Conservation (phyloP, 331 rosid species). For the Phaseolus coccineus region DNA sequence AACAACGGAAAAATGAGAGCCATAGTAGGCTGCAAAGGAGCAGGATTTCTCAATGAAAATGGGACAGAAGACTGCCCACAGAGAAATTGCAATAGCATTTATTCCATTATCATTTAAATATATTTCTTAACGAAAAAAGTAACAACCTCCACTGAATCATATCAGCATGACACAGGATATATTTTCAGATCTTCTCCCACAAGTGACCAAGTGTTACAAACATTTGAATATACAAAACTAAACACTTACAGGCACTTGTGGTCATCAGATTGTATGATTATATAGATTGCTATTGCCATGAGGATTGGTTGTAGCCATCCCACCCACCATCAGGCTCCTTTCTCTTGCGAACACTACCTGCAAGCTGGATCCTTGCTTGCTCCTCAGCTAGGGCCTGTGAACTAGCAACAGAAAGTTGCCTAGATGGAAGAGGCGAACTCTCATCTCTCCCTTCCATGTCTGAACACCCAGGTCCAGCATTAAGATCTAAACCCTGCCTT, state of each 20-base stretch:
- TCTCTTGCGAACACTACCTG: constrained; percentile 66
- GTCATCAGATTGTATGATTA: constrained; percentile 36
- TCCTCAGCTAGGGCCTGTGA: constrained; percentile 68
- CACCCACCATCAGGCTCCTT: constrained; percentile 84
- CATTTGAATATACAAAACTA: constrained; percentile 45
- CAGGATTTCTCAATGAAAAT: constrained; percentile 22
- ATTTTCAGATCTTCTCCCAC: constrained; percentile 36
- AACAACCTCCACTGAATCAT: constrained; percentile 29
- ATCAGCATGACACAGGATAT: constrained; percentile 36
- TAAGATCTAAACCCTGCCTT: constrained; percentile 80
- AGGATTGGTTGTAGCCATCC: constrained; percentile 73
- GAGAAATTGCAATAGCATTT: constrained; percentile 40
- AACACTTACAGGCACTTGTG: constrained; percentile 57
- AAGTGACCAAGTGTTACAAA: constrained; percentile 36
- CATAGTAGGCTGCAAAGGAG: constrained; percentile 5
- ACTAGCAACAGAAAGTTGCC: constrained; percentile 70
- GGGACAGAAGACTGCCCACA: constrained; percentile 29
- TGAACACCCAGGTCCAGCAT: constrained; percentile 75
- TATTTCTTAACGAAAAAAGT: constrained; percentile 33
- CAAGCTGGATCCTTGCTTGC: constrained; percentile 66
- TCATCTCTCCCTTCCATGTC: constrained; percentile 74
- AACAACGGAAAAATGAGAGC: neutral
- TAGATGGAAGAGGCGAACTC: constrained; percentile 47
- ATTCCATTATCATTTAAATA: constrained; percentile 42
- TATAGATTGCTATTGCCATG: constrained; percentile 64